Percentiles rank a stretch among this genome's conserved stretches.
Conservation (phyloP, 1,284 basidiomycete species). For the Cystobasidium sp. region DNA sequence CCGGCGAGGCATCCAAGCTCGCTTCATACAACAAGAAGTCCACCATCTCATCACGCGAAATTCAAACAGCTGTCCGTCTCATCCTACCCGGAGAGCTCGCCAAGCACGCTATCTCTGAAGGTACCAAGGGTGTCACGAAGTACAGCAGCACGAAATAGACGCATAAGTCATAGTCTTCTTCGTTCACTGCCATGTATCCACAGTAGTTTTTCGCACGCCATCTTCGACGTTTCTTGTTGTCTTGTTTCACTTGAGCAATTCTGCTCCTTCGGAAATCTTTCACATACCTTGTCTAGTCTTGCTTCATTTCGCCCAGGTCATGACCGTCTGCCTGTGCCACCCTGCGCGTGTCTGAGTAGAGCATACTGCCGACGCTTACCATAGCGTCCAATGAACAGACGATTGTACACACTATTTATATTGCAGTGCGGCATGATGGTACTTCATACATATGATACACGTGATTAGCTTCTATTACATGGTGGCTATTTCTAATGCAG, state of each 20-base stretch:
- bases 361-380: neutral
- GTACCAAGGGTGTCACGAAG: conserved; percentile 68
- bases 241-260: neutral
- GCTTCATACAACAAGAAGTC: conserved; percentile 92
- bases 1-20: conserved; percentile 62
- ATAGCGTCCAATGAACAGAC: no score
- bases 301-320: no score
- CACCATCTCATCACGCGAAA: conserved; percentile 87
- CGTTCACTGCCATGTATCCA: conserved; percentile 2
- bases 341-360: neutral
- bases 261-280: neutral
- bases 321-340: no score
- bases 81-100: conserved; percentile 83
- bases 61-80: conserved; percentile 75
- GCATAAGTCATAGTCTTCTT: neutral
- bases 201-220: conserved; percentile 6
- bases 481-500: no score
- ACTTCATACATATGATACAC: no score
- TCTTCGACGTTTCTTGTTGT: conserved; percentile 32
- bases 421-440: no score
- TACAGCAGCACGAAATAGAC: conserved; percentile 62
- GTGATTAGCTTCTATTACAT: no score
- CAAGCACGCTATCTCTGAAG: conserved; percentile 83
- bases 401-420: no score
- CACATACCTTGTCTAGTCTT: neutral